Percentiles rank a stretch among this genome's conserved stretches.
These are phyloP conservation scores for Erigeron canadensis DNA, from an alignment of 129 eudicot species.

Conservation along the genomic window DNA sequence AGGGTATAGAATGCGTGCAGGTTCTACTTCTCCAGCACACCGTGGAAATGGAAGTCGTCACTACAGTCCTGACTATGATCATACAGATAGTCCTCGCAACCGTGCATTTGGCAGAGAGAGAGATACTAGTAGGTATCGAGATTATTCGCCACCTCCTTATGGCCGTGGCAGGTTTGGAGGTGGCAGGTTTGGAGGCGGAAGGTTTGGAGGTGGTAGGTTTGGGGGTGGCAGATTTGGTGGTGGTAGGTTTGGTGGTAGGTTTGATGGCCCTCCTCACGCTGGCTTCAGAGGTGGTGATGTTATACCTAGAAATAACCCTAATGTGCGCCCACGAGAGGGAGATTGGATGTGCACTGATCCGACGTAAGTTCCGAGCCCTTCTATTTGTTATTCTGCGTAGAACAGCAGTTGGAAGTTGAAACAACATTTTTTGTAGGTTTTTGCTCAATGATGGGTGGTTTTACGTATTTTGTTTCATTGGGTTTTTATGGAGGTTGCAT, in stretches of 20 bases:
- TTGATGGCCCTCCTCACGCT: constrained; percentile 50
- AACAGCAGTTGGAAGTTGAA: background rate
- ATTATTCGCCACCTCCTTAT: constrained; percentile 72
- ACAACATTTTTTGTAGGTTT: background rate
- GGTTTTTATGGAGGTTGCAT: no score
- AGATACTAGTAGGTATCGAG: constrained; percentile 66
- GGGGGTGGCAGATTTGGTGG: constrained; percentile 64
- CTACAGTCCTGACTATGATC: constrained; percentile 75
- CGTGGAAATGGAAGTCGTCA: constrained; percentile 66
- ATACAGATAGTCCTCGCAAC: constrained; percentile 52
- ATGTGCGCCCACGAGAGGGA: constrained; percentile 95
- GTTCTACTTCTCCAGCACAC: constrained; percentile 81
- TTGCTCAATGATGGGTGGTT: background rate
- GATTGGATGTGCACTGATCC: constrained; percentile 97
- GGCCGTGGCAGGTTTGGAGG: constrained; percentile 71
- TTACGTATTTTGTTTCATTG: no score
- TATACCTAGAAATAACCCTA: constrained; percentile 66
- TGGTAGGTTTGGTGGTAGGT: constrained; percentile 62
- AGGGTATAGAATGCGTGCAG: constrained; percentile 92
- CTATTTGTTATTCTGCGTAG: background rate
- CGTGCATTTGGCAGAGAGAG: constrained; percentile 85
- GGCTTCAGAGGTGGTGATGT: constrained; percentile 63
- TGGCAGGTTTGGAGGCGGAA: constrained; percentile 60
- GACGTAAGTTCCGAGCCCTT: constrained; percentile 41
- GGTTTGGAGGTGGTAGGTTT: constrained; percentile 63